A percentile compares a stretch with the other conserved stretches of the same genome.
Conservation (phyloP, 768 basidiomycete species). For the Psilocybe azurescens region DNA sequence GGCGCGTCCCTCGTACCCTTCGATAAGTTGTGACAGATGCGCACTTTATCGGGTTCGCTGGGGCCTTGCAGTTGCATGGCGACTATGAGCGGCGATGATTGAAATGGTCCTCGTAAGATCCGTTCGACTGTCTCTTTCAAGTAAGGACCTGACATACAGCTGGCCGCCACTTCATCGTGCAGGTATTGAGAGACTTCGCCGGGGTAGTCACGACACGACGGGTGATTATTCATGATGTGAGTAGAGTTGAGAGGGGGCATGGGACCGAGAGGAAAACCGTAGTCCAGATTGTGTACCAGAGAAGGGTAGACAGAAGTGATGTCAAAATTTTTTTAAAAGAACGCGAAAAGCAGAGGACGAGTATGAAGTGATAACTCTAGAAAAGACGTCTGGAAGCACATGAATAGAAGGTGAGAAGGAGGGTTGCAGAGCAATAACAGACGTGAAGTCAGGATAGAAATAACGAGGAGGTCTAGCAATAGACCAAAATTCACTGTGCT, state of each 20-base stretch:
- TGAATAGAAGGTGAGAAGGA: constrained; percentile 1
- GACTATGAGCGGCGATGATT: constrained; percentile 32
- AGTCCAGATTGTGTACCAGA: constrained; percentile 32
- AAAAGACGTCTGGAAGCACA: constrained; percentile 24
- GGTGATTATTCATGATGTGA: constrained; percentile 28
- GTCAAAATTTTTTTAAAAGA: constrained; percentile 24
- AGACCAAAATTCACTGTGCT: too few species aligned
- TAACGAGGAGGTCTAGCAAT: too few species aligned
- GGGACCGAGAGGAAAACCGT: constrained; percentile 38
- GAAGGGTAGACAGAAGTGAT: constrained; percentile 31
- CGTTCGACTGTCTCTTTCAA: constrained; percentile 1
- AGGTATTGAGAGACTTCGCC: constrained; percentile 17
- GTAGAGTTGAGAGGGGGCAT: constrained; percentile 29
- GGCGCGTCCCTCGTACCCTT: constrained; percentile 17
- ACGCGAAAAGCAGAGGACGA: constrained; percentile 29
- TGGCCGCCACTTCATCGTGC: constrained; percentile 19
- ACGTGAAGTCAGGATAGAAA: constrained; percentile 23
- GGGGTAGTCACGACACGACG: constrained; percentile 10
- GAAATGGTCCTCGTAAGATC: constrained; percentile 31
- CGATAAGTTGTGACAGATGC: constrained; percentile 33
- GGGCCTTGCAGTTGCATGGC: constrained; percentile 24
- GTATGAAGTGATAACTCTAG: constrained; percentile 35
- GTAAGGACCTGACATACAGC: constrained; percentile 33
- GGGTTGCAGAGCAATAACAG: constrained; percentile 19
- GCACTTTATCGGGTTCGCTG: constrained; percentile 26